phyloP scores from a whole-genome alignment of 2,329 filamentous ascomycete genomes.

The Didymella arachidicola region DNA sequence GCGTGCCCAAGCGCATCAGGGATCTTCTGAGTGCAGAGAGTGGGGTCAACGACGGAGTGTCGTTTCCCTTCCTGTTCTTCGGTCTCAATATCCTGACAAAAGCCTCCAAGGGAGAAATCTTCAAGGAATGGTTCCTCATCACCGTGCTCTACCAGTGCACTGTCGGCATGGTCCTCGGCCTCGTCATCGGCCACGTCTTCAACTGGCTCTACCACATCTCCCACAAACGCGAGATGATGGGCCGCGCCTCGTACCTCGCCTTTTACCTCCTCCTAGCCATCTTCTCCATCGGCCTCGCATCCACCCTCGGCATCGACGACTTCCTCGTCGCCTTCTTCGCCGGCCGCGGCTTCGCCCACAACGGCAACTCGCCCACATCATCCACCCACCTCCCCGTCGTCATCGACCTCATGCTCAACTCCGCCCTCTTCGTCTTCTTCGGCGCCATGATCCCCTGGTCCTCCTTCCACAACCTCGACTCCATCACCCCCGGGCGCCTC shows the following conservation, averaged over 20 bases:
- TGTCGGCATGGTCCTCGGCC: constrained; percentile 57
- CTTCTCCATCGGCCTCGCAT: constrained; percentile 61
- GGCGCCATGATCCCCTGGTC: constrained; percentile 63
- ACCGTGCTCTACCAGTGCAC: constrained; percentile 64
- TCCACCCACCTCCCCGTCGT: constrained; percentile 58
- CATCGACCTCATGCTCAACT: constrained; percentile 64
- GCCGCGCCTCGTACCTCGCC: constrained; percentile 59
- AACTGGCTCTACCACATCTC: constrained; percentile 60
- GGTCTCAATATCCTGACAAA: constrained; percentile 58
- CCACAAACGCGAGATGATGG: constrained; percentile 56
- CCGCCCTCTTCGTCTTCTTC: constrained; percentile 64
- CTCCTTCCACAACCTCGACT: constrained; percentile 48
- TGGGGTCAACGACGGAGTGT: constrained; percentile 64
- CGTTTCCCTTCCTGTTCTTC: constrained; percentile 65
- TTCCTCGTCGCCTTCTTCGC: constrained; percentile 66
- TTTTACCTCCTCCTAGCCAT: constrained; percentile 65
- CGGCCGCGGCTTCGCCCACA: constrained; percentile 62
- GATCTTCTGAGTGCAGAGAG: constrained; percentile 63
- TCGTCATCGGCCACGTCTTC: constrained; percentile 57
- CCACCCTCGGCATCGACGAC: constrained; percentile 62
- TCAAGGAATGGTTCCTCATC: constrained; percentile 62
- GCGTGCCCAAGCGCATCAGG: constrained; percentile 61
- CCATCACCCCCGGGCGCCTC: constrained; percentile 55
- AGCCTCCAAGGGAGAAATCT: constrained; percentile 47
- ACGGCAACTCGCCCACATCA: constrained; percentile 60